Base-by-base conservation (phyloP, 129 eudicot genomes). In the Flaveria sonorensis region DNA sequence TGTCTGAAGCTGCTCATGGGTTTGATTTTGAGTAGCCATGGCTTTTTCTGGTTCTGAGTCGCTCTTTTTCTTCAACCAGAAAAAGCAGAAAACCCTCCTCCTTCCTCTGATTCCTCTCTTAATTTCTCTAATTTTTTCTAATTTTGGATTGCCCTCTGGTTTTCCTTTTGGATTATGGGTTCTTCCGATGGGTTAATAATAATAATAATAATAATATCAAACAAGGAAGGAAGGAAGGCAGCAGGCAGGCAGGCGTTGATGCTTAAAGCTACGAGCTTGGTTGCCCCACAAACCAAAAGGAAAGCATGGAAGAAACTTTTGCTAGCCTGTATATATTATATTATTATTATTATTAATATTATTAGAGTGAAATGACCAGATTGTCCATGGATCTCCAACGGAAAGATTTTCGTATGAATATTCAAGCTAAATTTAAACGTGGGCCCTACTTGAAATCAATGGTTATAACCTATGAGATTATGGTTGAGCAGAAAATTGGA, bases 1-100 rank as follows among this genome's bases (percentile, higher is more conserved):
- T n/a, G 96, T 79, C 26, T 89, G 96, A 21, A 78, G 85, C 82
- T 72, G 84, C 46, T 86, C 86, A 36, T 71, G 89, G 48, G 62
- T 56, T 23, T 81, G 86, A 8, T 73, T 70, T 18, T 24, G 76
- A 45, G 73, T n/a, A 26, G 79, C 62, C 84, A 80, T 80, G 24
- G 12, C 39, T 79, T 70, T 86, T 82, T 87, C 83, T 86, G 85
- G 80, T 70, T 76, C 80, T 66, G 62, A 61, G 36, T 14, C 59
- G 15, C 52, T 43, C 36, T 36, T 65, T 57, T 66, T 51, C 52
- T 57, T 80, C 73, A 80, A 80, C 84, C 80, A 80, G 79, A 80
- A 74, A 80, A 80, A 80, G 79, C 84, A 80, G 14, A 60, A 86
- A 80, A 72, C 79, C 81, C 88, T 75, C 74, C 72, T 76, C 70